Conservation (phyloP, 768 basidiomycete species). For the Lentinula boryana region DNA sequence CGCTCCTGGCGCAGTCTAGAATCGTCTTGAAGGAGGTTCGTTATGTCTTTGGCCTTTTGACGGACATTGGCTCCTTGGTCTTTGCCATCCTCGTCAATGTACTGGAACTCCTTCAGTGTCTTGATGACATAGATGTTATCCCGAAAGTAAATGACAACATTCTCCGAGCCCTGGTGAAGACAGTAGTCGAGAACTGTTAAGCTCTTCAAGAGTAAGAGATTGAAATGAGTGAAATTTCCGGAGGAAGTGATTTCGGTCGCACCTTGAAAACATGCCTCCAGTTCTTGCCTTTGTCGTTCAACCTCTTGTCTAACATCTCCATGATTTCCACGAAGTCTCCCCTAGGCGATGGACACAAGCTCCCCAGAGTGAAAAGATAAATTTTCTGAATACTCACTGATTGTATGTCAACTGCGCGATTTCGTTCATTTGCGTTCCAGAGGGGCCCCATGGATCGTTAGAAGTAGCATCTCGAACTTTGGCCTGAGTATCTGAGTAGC, state of each 20-base stretch:
- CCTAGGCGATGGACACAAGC: constrained; percentile 25
- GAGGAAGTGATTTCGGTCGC: constrained; percentile 10
- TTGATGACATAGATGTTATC: constrained; percentile 98
- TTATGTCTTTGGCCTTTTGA: constrained; percentile 98
- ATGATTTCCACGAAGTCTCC: constrained; percentile 98
- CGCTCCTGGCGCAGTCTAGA: constrained; percentile 81
- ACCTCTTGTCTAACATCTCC: constrained; percentile 98
- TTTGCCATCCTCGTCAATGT: constrained; percentile 89
- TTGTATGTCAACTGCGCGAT: constrained; percentile 95
- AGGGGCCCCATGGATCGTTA: constrained; percentile 97
- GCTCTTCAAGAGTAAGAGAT: constrained; percentile 38
- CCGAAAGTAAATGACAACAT: constrained; percentile 96
- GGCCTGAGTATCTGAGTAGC: constrained; percentile 91
- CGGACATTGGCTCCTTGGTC: constrained; percentile 98
- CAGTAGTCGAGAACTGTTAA: constrained; percentile 94
- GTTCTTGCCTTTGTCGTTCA: constrained; percentile 99
- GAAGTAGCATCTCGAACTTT: constrained; percentile 96
- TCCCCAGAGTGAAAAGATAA: not conserved
- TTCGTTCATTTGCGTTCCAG: constrained; percentile 98
- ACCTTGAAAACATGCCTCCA: constrained; percentile 99
- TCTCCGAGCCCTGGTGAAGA: constrained; percentile 94
- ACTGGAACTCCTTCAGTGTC: constrained; percentile 98
- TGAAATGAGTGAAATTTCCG: not conserved
- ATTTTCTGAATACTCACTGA: constrained; percentile 56
- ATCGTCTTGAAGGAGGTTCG: constrained; percentile 86